These are phyloP conservation scores for Trichoderma citrinoviride DNA, from an alignment of 2,329 filamentous ascomycete genomes.

Conservation along the genomic window DNA sequence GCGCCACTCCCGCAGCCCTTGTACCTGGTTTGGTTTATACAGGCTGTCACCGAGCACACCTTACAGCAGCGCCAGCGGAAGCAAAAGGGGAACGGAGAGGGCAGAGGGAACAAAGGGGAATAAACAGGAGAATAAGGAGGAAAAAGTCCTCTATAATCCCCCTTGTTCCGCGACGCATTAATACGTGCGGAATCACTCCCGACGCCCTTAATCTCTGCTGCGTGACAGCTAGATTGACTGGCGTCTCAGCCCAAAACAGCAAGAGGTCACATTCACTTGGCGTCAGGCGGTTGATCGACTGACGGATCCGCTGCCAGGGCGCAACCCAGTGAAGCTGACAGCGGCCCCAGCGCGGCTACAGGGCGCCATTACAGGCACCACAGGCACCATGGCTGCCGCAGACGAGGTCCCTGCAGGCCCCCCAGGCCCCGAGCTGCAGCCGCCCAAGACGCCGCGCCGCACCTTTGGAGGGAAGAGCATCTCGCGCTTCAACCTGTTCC, in stretches of 20 bases:
- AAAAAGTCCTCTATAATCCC: background rate
- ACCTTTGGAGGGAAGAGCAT: constrained; percentile 38
- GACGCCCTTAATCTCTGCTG: constrained; percentile 12
- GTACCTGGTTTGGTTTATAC: background rate
- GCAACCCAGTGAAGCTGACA: constrained; percentile 7
- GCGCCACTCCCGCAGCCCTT: background rate
- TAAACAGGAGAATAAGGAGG: background rate
- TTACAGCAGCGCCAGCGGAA: background rate
- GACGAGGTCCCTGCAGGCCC: constrained; percentile 24
- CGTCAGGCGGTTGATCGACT: background rate
- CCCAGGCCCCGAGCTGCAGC: constrained; percentile 19
- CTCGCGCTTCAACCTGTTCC: constrained; percentile 35
- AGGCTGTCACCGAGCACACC: background rate
- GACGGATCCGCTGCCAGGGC: constrained; percentile 10
- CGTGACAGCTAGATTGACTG: constrained; percentile 3
- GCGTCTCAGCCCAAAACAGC: constrained; percentile 2
- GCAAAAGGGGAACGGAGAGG: background rate
- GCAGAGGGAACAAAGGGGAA: background rate
- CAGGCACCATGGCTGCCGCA: constrained; percentile 15
- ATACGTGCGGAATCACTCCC: background rate
- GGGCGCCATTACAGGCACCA: background rate
- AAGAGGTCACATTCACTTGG: background rate
- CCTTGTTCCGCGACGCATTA: background rate
- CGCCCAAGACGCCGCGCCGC: constrained; percentile 33
- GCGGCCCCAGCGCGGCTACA: background rate